Conservation (phyloP, 768 basidiomycete species). For the Paxillus involutus region DNA sequence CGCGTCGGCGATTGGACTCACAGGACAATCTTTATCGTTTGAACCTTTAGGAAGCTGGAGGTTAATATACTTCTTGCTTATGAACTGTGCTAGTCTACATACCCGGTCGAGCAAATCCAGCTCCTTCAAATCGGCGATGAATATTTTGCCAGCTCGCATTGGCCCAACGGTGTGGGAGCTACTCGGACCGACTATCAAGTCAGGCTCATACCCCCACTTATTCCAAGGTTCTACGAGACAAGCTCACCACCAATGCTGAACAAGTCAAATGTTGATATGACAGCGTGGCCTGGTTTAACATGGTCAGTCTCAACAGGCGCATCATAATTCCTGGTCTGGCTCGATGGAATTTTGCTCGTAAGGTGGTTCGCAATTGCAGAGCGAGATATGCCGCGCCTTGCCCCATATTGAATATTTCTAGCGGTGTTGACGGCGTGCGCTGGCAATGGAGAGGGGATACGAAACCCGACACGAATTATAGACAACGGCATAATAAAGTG, state of each 20-base stretch:
- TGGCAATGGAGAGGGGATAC: neutral
- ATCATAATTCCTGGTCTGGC: slow-evolving; percentile 1
- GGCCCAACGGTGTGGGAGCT: slow-evolving; percentile 72
- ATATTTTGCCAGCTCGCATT: slow-evolving; percentile 93
- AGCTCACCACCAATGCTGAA: slow-evolving; percentile 84
- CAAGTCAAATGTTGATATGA: slow-evolving; percentile 90
- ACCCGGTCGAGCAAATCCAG: slow-evolving; percentile 70
- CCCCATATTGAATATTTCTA: neutral
- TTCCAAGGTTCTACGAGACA: neutral
- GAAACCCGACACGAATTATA: slow-evolving; percentile 6
- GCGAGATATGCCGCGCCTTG: slow-evolving; percentile 16
- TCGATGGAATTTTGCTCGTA: slow-evolving; percentile 2
- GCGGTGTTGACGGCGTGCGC: neutral
- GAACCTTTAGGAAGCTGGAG: slow-evolving; percentile 47
- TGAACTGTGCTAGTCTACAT: slow-evolving; percentile 7
- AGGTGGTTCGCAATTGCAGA: slow-evolving; percentile 3
- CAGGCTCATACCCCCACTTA: neutral
- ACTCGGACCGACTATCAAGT: slow-evolving; percentile 56
- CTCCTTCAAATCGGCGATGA: slow-evolving; percentile 72
- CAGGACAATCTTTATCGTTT: slow-evolving; percentile 82
- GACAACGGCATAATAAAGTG: slow-evolving; percentile 4
- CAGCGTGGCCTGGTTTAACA: slow-evolving; percentile 71
- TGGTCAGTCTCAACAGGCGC: slow-evolving; percentile 8
- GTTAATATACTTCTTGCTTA: neutral
- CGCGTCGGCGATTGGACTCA: slow-evolving; percentile 33